Conservation (phyloP, 352 stramenopile species). For the Thraustochytrium striatum region DNA sequence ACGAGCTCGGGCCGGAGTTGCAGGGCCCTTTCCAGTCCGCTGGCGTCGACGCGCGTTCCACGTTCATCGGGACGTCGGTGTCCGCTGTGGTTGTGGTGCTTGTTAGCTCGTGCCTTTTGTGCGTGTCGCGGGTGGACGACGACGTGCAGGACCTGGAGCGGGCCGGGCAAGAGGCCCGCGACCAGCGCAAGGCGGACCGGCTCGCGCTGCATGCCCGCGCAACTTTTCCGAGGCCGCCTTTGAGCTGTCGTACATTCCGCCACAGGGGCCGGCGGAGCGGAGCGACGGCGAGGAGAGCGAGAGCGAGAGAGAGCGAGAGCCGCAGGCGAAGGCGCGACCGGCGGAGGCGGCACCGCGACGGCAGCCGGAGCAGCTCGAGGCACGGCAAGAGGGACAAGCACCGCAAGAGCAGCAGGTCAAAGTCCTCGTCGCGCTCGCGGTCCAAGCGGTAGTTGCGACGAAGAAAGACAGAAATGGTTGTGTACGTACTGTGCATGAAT, state of each 20-base stretch:
- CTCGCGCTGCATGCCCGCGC: neutral
- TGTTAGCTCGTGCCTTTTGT: neutral
- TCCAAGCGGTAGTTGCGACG: neutral
- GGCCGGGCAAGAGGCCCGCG: neutral
- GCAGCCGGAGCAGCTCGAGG: too few species aligned
- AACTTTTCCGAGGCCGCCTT: neutral
- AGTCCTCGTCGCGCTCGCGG: neutral
- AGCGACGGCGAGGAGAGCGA: neutral
- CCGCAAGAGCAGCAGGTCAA: neutral
- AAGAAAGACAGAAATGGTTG: too few species aligned
- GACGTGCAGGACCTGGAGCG: neutral
- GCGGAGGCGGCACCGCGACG: neutral
- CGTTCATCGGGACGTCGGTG: neutral
- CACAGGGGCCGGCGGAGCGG: neutral
- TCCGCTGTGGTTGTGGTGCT: neutral
- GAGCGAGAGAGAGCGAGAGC: neutral
- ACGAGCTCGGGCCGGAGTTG: neutral
- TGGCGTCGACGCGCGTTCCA: neutral
- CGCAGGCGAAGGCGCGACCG: neutral
- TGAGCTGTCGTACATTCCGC: neutral
- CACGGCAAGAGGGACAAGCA: neutral
- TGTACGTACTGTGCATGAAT: too few species aligned
- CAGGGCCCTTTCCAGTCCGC: neutral
- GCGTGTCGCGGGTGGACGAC: neutral
- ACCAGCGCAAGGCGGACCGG: neutral